Evolutionary conservation across 2,329 filamentous ascomycete species (phyloP), one percentile per base, ranked within the genome.

Genomic region (Rhynchosporium secalis): DNA sequence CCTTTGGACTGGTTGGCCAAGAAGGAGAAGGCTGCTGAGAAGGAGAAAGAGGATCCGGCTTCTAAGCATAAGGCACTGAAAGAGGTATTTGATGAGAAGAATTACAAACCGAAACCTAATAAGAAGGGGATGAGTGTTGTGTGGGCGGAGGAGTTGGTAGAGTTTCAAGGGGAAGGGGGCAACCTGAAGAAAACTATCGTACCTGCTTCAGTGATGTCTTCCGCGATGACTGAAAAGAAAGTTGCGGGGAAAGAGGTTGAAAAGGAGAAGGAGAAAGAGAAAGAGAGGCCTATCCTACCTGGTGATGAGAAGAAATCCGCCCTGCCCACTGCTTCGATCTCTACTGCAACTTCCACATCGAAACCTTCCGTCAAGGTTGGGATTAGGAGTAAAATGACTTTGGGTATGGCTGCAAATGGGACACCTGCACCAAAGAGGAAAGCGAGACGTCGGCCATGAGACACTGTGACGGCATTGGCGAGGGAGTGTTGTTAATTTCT

Each of bases 31-130:
- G 58, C 7, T 3, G 65, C 68, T 0, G 75, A 71, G 65, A 76
- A 77, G 57, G 72, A 73, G 26, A 70, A 75, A 6, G 75, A 76
- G 3, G 75, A 79, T 49, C 76, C 76, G 61, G 72, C 72, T 56
- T 66, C 74, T 61, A 72, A 76, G 64, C 72, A 76, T 56, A 66
- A 72, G 31, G 63, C 73, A n/a, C 62, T 73, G 26, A 72, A 74
- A 58, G 72, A 75, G 56, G 65, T 69, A 12, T 73, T 73, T 57
- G 72, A 75, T 36, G 72, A 74, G 29, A 74, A 74, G 61, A 65
- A 58, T 10, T 69, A 70, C 49, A 71, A 69, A 28, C 56, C 69
- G 15, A 71, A 71, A 63, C 67, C 62, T 29, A 62, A 68, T 8
- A 68, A 72, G 52, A 69, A 70, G 33, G 61, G 66, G 26, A 73